A percentile compares a stretch with the other conserved stretches of the same genome.
phyloP scores from a whole-genome alignment of 129 eudicot species.

The Flaveria trinervia region DNA sequence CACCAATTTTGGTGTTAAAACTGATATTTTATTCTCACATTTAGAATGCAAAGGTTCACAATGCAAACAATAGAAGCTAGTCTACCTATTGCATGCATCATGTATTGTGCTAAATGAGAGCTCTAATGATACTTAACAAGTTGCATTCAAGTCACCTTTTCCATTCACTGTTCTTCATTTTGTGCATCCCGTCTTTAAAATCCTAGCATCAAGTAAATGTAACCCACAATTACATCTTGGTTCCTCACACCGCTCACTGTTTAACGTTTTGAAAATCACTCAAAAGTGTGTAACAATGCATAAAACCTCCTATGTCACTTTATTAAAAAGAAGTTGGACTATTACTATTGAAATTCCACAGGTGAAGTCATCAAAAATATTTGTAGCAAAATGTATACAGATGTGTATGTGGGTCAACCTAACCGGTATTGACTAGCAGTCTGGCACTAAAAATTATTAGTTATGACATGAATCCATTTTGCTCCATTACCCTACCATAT shows the following conservation, averaged over 20 bases:
- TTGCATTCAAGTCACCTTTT: not conserved
- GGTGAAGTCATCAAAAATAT: not conserved
- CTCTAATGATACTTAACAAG: not conserved
- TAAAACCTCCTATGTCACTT: not conserved
- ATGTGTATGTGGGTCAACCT: not conserved
- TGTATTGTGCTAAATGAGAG: not conserved
- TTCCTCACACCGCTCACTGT: not conserved
- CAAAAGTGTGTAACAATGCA: not conserved
- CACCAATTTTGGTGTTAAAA: constrained; percentile 3
- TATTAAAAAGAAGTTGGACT: not conserved
- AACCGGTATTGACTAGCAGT: not conserved
- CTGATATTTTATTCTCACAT: not conserved
- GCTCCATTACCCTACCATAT: not conserved
- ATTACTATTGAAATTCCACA: not conserved
- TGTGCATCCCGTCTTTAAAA: not conserved
- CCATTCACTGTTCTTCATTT: not conserved
- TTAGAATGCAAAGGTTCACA: not conserved
- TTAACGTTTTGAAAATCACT: not conserved
- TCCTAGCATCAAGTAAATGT: not conserved
- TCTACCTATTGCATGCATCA: not conserved
- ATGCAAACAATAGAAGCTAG: not conserved
- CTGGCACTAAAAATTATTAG: not conserved
- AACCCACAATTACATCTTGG: not conserved
- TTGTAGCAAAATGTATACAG: not conserved
- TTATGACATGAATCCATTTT: constrained; percentile 6